Evolutionary conservation across 306 rosid genomes (phyloP).

Genomic region (Vigna hirtella): DNA sequence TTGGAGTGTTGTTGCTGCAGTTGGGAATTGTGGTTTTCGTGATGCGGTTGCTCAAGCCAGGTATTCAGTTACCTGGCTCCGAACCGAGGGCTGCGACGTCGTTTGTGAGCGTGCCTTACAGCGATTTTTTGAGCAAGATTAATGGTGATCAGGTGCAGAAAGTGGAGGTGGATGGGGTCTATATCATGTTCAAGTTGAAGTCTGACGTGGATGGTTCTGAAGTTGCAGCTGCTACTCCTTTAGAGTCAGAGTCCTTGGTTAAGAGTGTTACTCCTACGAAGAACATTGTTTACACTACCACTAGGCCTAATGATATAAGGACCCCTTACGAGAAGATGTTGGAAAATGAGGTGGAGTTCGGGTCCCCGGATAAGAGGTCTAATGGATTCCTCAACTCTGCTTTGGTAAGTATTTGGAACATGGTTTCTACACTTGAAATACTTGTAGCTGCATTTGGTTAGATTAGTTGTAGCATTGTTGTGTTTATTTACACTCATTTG

Average conservation of each 20-base stretch:
- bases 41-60: conserved; percentile 84
- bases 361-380: conserved; percentile 90
- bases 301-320: conserved; percentile 90
- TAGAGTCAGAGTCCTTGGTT: conserved; percentile 68
- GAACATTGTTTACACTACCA: conserved; percentile 87
- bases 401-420: conserved; percentile 59
- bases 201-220: conserved; percentile 66
- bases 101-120: conserved; percentile 82
- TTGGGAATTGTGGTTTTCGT: conserved; percentile 83
- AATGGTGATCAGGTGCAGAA: conserved; percentile 84
- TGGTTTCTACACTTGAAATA: neutral
- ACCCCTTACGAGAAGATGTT: conserved; percentile 95
- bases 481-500: neutral
- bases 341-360: conserved; percentile 94
- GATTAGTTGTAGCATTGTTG: neutral
- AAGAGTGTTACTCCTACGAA: conserved; percentile 77
- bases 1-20: conserved; percentile 79
- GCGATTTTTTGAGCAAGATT: conserved; percentile 85
- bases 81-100: conserved; percentile 60
- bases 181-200: conserved; percentile 89
- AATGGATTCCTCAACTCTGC: conserved; percentile 91
- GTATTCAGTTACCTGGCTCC: conserved; percentile 86
- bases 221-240: conserved; percentile 50
- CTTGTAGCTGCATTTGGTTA: neutral
- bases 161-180: conserved; percentile 97